Evolutionary conservation across 23 red algal species (phyloP).

Genomic region (Gracilaria caudata): DNA sequence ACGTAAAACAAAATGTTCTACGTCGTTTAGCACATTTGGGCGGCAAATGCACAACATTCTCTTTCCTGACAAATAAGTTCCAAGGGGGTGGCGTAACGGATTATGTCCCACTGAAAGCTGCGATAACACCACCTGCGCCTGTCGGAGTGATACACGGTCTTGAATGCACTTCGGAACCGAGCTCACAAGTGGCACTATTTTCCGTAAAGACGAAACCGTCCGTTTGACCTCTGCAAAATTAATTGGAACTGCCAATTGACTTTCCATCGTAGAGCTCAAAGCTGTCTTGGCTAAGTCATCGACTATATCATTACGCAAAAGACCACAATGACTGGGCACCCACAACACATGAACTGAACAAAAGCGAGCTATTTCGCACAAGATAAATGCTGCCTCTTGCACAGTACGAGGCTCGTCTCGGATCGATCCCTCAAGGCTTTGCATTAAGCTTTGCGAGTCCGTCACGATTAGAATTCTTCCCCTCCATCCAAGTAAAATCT

Average conservation of each 20-base stretch:
- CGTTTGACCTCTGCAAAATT: neutral
- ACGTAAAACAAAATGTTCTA: too few species aligned
- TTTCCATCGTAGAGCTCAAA: neutral
- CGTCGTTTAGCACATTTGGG: too few species aligned
- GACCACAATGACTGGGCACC: too few species aligned
- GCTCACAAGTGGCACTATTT: neutral
- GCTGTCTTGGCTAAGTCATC: neutral
- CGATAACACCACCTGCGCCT: neutral
- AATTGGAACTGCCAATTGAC: neutral
- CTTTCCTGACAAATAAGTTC: neutral
- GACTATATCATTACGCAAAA: neutral
- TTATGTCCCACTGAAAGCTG: neutral
- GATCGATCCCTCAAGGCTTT: too few species aligned
- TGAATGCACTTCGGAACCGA: neutral
- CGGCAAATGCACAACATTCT: neutral
- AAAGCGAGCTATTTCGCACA: too few species aligned
- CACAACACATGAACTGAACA: too few species aligned
- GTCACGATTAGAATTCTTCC: too few species aligned
- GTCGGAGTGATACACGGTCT: neutral
- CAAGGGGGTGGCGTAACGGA: neutral
- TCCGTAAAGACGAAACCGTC: neutral
- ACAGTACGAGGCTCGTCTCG: too few species aligned
- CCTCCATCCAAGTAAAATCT: too few species aligned
- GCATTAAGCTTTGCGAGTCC: too few species aligned
- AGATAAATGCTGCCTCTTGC: too few species aligned